Base-by-base conservation (phyloP, 306 rosid genomes). In the Trifolium subterraneum region DNA sequence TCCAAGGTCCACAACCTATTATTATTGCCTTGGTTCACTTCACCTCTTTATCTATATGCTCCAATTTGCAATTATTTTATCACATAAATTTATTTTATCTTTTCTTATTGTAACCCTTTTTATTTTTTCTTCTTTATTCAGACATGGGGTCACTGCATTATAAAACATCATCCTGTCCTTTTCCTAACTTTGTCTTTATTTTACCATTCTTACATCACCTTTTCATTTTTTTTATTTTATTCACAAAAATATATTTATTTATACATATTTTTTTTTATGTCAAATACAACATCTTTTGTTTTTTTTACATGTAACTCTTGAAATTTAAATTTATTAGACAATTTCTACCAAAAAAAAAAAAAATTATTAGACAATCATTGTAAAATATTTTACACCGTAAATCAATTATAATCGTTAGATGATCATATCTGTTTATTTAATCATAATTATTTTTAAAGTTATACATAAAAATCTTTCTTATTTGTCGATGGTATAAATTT, bases 141-240 rank as follows among this genome's bases (percentile, higher is more conserved):
- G 79, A 64, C 64, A 79, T 74, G 83, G 84, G 74, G 87, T 70
- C 90, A 77, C 50, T 72, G 81, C 92, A 85, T 79, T 82, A 85
- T 73, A 76, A 77, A 55, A 80, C 65, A 50, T 72, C 79, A 78
- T 82, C 45, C 12, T 80, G 88, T 84, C 87, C 52, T 75, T 83
- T 90, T 79, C 79, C 78, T 72, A 10, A 65, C 80, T 88, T 90
- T 93, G 97, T 93, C 92, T 74, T 87, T 75, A 84, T 80, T 77
- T 75, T 66, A 71, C 47, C 69, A 68, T 73, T 48, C 74, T 78
- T 59, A 48, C 86, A 76, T 81, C 86, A 82, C 78, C 67, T 56
- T 77, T 41, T 25, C 81, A 74, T 10, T 10, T 59, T 59, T 59
- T 51, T 7, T 6, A 2, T 51, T 51, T 18, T 19, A 19, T 19